Conservation (phyloP, 2,329 filamentous ascomycete species). For the Metarhizium album region DNA sequence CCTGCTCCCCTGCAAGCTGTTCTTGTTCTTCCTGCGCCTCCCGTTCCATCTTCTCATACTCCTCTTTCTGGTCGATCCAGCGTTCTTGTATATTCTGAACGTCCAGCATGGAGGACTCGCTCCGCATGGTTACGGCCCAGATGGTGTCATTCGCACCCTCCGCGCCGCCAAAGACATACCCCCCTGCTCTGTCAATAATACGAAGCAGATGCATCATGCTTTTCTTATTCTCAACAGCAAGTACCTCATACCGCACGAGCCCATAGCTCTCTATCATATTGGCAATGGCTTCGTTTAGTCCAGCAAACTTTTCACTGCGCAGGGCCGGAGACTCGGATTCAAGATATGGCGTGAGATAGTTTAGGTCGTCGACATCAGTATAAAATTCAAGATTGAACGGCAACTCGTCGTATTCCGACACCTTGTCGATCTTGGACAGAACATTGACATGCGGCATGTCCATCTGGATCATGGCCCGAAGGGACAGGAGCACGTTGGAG, state of each 20-base stretch:
- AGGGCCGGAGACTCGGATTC: constrained; percentile 65
- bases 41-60: constrained; percentile 71
- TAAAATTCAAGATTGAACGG: constrained; percentile 97
- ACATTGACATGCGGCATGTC: constrained; percentile 94
- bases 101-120: constrained; percentile 63
- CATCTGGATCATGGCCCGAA: constrained; percentile 96
- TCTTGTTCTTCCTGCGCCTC: constrained; percentile 67
- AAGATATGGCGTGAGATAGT: constrained; percentile 70
- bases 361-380: constrained; percentile 90
- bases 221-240: constrained; percentile 93
- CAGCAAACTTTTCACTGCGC: constrained; percentile 65
- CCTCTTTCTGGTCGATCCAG: constrained; percentile 86
- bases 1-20: constrained; percentile 30
- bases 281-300: constrained; percentile 77
- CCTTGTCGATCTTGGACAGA: constrained; percentile 94
- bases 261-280: constrained; percentile 82
- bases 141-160: constrained; percentile 91
- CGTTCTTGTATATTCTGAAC: constrained; percentile 87
- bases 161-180: constrained; percentile 83
- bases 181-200: constrained; percentile 82
- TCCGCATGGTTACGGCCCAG: constrained; percentile 93
- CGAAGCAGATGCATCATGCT: constrained; percentile 90
- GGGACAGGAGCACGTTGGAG: constrained; percentile 81
- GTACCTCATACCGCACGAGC: constrained; percentile 81
- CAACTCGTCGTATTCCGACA: constrained; percentile 71